Evolutionary conservation across 495 filamentous ascomycete species (phyloP).

Genomic region (Aspergillus ellipticus): DNA sequence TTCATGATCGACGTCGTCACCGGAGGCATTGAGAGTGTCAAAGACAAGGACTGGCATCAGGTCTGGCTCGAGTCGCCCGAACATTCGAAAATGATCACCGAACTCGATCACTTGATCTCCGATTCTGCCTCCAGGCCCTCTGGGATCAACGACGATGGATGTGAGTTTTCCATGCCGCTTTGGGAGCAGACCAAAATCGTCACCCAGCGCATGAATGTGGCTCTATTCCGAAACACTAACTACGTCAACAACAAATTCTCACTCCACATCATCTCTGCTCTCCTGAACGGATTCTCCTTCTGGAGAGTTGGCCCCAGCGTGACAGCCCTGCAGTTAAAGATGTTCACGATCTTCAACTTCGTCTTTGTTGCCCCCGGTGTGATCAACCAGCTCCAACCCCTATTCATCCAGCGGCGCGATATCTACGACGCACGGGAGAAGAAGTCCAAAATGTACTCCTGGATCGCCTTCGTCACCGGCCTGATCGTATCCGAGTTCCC

Average conservation of each 20-base stretch:
- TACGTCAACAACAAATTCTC: constrained; percentile 64
- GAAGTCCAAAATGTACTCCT: constrained; percentile 53
- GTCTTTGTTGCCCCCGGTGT: constrained; percentile 48
- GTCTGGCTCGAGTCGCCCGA: constrained; percentile 60
- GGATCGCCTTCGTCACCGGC: constrained; percentile 49
- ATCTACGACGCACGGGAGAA: constrained; percentile 52
- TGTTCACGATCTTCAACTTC: constrained; percentile 50
- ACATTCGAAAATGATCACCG: constrained; percentile 35
- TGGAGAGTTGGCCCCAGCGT: constrained; percentile 34
- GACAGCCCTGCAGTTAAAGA: constrained; percentile 26
- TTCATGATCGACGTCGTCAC: constrained; percentile 86
- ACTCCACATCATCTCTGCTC: constrained; percentile 31
- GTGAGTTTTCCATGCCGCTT: constrained; percentile 57
- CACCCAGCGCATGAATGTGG: constrained; percentile 52
- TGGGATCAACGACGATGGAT: constrained; percentile 33
- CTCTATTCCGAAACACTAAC: constrained; percentile 58
- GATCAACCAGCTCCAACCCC: constrained; percentile 49
- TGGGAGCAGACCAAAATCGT: constrained; percentile 55
- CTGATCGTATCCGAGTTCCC: constrained; percentile 52
- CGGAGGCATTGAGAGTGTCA: constrained; percentile 21
- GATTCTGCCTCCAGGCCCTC: constrained; percentile 33
- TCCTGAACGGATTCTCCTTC: constrained; percentile 44
- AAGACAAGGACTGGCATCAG: constrained; percentile 55
- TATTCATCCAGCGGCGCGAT: constrained; percentile 49
- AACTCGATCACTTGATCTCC: constrained; percentile 53